Evolutionary conservation across 2,329 filamentous ascomycete genomes (phyloP).

Genomic region (Curvularia verruculosa): DNA sequence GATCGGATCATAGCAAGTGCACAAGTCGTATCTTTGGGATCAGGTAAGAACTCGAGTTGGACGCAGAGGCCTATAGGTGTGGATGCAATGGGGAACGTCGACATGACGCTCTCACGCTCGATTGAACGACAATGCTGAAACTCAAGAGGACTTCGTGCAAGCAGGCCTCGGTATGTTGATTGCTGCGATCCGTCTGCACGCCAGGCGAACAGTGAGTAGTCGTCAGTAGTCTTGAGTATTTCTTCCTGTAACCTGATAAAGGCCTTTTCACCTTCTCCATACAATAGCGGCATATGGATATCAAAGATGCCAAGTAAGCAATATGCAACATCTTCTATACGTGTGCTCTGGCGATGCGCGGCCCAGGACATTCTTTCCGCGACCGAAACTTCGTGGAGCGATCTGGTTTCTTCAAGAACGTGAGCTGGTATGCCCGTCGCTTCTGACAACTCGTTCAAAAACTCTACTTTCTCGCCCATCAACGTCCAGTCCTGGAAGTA

Average conservation of each 20-base stretch:
- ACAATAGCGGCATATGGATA: conserved; percentile 39
- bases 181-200: conserved; percentile 18
- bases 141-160: conserved; percentile 32
- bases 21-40: conserved; percentile 22
- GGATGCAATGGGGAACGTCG: conserved; percentile 25
- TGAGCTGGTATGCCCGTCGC: conserved; percentile 35
- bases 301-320: conserved; percentile 41
- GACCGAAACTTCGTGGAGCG: conserved; percentile 27
- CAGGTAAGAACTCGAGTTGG: conserved; percentile 30
- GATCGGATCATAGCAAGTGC: conserved; percentile 30
- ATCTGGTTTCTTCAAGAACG: conserved; percentile 26
- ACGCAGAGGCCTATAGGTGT: conserved; percentile 33
- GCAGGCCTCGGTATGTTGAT: conserved; percentile 33
- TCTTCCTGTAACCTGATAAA: conserved; percentile 38
- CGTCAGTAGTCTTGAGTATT: conserved; percentile 36
- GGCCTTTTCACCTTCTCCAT: conserved; percentile 39
- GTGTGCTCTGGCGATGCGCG: conserved; percentile 32
- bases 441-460: conserved; percentile 29
- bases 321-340: conserved; percentile 39
- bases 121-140: conserved; percentile 28
- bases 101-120: conserved; percentile 29
- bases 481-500: conserved; percentile 33
- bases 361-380: conserved; percentile 42
- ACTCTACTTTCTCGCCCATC: conserved; percentile 36
- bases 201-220: conserved; percentile 40